Base-by-base conservation (phyloP, 2,329 filamentous ascomycete species). In the Talaromyces sp. region DNA sequence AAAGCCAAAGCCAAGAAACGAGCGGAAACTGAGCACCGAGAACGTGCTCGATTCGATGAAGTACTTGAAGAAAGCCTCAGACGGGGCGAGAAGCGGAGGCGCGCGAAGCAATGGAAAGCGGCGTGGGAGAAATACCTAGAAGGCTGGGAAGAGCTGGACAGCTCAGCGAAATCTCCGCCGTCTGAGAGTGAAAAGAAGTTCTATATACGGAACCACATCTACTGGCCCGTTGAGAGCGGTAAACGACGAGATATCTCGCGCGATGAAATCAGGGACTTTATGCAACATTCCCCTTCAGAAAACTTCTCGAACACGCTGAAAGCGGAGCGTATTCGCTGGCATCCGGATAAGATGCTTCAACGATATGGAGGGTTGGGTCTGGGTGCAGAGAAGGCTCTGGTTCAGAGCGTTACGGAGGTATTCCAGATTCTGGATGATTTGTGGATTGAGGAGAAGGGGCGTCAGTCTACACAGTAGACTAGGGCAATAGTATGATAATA, bases 331-430 rank as follows among this genome's bases (percentile, higher is more conserved):
- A 89, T 98, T 19, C 85, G 93, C 17, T 99, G 95, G 95, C 95
- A 99, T 81, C 95, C 95, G 3, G 95, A 99, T 79, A 99, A 98
- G 82, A 91, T 98, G 64, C 92, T 97, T 81, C 95, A 97, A 79
- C 87, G 88, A 62, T 89, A 96, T 67, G 91, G 92, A 2, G 87
- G 86, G 0, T 81, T 86, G 66, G 82, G 83, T 15, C 87, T 96
- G 58, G 89, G 93, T 58, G 84, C 87, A 27, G 84, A 84, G 3
- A 87, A 91, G 2, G 89, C 96, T 84, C 36, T 67, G n/a, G 36
- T 67, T 17, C 88, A 87, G 73, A 85, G 88, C 63, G 91, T 97
- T 49, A 99, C 94, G 11, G 90, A 91, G 6, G 89, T 97, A 10
- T 99, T 98, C 73, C 94, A 98, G 79, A 88, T 93, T 34, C 85